Base-by-base conservation (phyloP, 345 rosid genomes). In the Laguncularia racemosa region DNA sequence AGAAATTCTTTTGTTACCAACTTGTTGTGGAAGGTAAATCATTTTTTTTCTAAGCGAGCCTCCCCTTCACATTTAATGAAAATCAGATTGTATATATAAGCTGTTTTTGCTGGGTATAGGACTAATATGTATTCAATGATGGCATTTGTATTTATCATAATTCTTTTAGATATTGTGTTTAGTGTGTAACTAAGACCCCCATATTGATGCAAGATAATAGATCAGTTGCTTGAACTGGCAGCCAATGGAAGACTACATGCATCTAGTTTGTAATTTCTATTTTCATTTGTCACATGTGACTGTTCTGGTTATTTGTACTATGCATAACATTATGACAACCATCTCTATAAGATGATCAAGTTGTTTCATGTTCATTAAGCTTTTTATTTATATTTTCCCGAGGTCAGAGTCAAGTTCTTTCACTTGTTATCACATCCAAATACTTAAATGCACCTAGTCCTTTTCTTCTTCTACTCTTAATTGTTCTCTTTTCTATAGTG, bases 1-100 rank as follows among this genome's bases (percentile, higher is more conserved):
- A 18, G 77, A 79, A 61, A 62, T 88, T 61, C 65, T 74, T 64
- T 86, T 91, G 56, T 53, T 86, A 76, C 71, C 80, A 2, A 54
- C 69, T 13, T 91, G 81, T 57, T 82, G 92, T 63, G 95, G 96
- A 81, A 91, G 98, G 98, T 91, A 52, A 67, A n/a, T 45, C 59
- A 40, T 26, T 66, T 19, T 60, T 33, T 53, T 8, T 21, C 52
- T 19, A 44, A 33, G 40, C 7, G 5, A 2, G 28, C 5, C 28
- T 23, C 28, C 40, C 40, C 40, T 33, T 33, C 40, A 33, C 40
- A 33, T 33, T 33, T 33, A 33, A 6, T 33, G 9, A 33, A 33
- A 33, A 48, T 46, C 7, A 14, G 38, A 61, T 49, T 14, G 56
- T 47, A 54, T 7, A 17, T 46, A 28, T 65, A 43, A 20, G 16